These are phyloP conservation scores for Debaryomyces singareniensis DNA, from an alignment of 1,139 yeast species.

Conservation along the genomic window DNA sequence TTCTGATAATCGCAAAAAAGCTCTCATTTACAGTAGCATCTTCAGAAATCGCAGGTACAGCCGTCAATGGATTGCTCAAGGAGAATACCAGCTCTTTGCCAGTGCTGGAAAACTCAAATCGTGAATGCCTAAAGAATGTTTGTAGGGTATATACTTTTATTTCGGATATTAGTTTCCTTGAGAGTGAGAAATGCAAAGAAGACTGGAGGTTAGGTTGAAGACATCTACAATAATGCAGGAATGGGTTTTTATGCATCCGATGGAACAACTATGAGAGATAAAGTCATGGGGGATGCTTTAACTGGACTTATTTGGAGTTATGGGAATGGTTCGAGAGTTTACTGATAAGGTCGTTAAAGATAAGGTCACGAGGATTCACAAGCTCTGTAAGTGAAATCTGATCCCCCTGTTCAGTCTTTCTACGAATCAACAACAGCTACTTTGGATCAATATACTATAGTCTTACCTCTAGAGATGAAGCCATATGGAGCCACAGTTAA, in stretches of 20 bases:
- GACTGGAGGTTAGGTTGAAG: constrained; percentile 46
- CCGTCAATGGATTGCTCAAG: constrained; percentile 58
- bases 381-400: constrained; percentile 65
- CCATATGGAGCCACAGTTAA: constrained; percentile 68
- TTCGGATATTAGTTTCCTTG: constrained; percentile 46
- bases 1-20: not conserved
- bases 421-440: constrained; percentile 78
- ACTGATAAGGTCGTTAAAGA: constrained; percentile 53
- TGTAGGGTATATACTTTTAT: constrained; percentile 21
- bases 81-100: constrained; percentile 54
- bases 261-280: constrained; percentile 61
- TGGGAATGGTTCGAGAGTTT: constrained; percentile 58
- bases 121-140: constrained; percentile 44
- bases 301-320: constrained; percentile 67
- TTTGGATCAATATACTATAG: constrained; percentile 61
- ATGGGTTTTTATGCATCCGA: constrained; percentile 65
- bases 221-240: constrained; percentile 59
- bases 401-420: constrained; percentile 66
- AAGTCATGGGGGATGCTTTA: constrained; percentile 45
- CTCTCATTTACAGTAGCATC: constrained; percentile 71
- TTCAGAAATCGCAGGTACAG: constrained; percentile 70
- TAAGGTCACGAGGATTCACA: constrained; percentile 67
- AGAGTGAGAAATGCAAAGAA: constrained; percentile 36
- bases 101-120: constrained; percentile 61
- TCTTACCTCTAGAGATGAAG: constrained; percentile 58